Percentiles rank a stretch among this genome's conserved stretches.
phyloP scores from a whole-genome alignment of 805 yeast genomes.

The Ogataea nakhonphanomensis region DNA sequence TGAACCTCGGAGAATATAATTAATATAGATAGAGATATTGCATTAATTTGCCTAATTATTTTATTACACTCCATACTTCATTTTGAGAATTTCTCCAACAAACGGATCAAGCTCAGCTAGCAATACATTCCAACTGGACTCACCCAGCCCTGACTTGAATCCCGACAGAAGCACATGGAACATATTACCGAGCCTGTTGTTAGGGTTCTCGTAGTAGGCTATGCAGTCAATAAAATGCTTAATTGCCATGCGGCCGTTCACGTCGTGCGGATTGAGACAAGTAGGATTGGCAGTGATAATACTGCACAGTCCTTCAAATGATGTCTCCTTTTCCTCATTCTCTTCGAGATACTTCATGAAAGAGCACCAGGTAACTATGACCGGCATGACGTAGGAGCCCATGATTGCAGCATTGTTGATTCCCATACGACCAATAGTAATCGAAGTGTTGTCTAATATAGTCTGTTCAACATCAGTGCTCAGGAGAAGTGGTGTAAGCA shows the following conservation, averaged over 20 bases:
- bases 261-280: constrained; percentile 47
- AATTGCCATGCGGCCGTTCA: constrained; percentile 44
- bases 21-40: background rate
- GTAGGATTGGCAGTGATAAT: constrained; percentile 65
- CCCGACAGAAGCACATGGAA: constrained; percentile 45
- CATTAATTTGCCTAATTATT: background rate
- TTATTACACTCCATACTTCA: constrained; percentile 28
- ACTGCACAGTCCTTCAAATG: constrained; percentile 80
- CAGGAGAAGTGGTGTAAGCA: constrained; percentile 58
- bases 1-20: constrained; percentile 47
- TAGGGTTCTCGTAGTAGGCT: constrained; percentile 51
- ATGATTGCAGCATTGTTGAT: constrained; percentile 54
- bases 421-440: constrained; percentile 86
- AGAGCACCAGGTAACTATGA: constrained; percentile 67
- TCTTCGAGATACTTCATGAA: constrained; percentile 66
- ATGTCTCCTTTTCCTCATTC: constrained; percentile 83
- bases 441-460: constrained; percentile 82
- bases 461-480: constrained; percentile 54
- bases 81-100: constrained; percentile 22
- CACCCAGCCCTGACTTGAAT: constrained; percentile 47
- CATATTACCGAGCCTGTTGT: constrained; percentile 39
- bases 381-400: constrained; percentile 54
- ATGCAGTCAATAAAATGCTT: constrained; percentile 57
- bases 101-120: constrained; percentile 25
- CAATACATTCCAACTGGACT: constrained; percentile 27